Evolutionary conservation across 2,329 filamentous ascomycete species (phyloP), one percentile per base, ranked within the genome.

Genomic region (Cladosporium sp.): DNA sequence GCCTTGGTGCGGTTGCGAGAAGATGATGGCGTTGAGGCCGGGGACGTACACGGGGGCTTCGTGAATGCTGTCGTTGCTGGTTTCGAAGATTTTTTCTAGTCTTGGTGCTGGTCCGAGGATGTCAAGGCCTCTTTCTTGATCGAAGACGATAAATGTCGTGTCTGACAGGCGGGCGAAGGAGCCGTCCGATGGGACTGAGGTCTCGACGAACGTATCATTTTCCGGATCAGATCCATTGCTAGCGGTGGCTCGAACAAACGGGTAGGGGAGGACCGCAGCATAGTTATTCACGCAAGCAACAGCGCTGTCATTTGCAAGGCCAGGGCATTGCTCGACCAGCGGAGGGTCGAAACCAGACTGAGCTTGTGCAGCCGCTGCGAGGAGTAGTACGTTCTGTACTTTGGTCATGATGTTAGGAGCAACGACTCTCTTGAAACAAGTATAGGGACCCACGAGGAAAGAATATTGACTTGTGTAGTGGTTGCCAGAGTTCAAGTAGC

Each of bases 41-140:
- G 69, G 63, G 1, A 71, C 65, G 39, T 70, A 73, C n/a, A 73
- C 69, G 0, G 71, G 71, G 5, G 69, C 71, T 62, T 73, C 71
- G 52, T 73, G 71, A n/a, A 72, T 54, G 45, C 47, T 57, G 40
- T 54, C 54, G 15, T 56, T 53, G 11, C 51, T 39, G 12, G 51
- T 52, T 11, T 54, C 43, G 51, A 67, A 61, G 7, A 70, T 37
- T 45, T 62, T 61, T n/a, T 66, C 61, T 2, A 66, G 60, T 18
- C 61, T 67, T 11, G 64, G 66, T 40, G 58, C 56, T 9, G 54
- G 54, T 34, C 68, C 66, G 4, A 70, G 60, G 17, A 69, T 58
- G 39, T 66, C 58, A 11, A 54, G 53, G 2, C 50, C 53, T 49
- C 69, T 68, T n/a, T 55, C 58, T 1, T 60, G 48, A 36, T 71